A percentile compares a stretch with the other conserved stretches of the same genome.
Evolutionary conservation across 345 rosid genomes (phyloP).

Genomic region (Aquilaria malaccensis): DNA sequence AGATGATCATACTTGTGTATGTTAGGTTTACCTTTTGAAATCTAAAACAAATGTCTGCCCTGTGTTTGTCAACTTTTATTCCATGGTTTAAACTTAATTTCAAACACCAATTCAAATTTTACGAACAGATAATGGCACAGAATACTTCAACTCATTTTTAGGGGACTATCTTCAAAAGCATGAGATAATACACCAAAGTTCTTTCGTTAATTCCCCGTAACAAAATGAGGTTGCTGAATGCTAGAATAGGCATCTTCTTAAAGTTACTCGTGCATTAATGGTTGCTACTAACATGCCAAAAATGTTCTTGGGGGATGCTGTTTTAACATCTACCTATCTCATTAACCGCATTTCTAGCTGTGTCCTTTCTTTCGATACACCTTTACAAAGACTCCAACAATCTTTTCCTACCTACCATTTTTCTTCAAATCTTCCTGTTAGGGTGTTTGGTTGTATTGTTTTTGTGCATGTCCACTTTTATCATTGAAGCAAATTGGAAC

Average conservation of each 20-base stretch:
- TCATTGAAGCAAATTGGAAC: too few species aligned
- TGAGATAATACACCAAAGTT: background rate
- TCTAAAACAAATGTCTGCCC: background rate
- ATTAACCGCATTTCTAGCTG: too few species aligned
- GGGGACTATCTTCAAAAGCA: background rate
- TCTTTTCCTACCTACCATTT: too few species aligned
- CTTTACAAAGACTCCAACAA: too few species aligned
- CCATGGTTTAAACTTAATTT: background rate
- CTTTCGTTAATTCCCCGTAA: background rate
- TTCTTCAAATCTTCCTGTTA: background rate
- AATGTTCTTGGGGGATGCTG: too few species aligned
- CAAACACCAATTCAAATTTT: background rate
- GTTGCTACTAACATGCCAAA: too few species aligned
- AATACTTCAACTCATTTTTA: too few species aligned
- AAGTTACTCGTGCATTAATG: too few species aligned
- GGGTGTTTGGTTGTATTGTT: background rate
- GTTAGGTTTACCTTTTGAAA: background rate
- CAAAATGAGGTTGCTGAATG: background rate
- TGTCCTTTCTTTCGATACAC: too few species aligned
- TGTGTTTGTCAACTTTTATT: background rate
- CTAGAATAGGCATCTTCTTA: background rate
- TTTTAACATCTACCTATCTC: too few species aligned
- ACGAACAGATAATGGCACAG: background rate
- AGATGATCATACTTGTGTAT: background rate
- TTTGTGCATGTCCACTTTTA: too few species aligned